Percentiles rank a stretch among this genome's conserved stretches.
phyloP scores from a whole-genome alignment of 2,329 filamentous ascomycete species.

The Pyricularia pennisetigena region DNA sequence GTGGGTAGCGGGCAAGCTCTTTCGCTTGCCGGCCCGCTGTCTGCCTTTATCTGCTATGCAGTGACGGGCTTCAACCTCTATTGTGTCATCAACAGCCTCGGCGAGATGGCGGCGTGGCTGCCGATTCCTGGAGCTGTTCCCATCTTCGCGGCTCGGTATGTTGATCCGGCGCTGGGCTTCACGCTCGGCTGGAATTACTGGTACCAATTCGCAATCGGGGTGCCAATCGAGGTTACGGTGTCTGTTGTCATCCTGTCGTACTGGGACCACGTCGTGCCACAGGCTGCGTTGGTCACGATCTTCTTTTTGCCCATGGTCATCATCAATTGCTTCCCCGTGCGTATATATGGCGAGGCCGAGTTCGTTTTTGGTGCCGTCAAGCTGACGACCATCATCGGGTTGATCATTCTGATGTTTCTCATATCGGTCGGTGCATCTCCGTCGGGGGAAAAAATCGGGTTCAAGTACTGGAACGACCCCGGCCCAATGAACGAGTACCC shows the following conservation, averaged over 20 bases:
- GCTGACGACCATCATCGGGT: constrained; percentile 35
- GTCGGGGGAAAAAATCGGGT: constrained; percentile 30
- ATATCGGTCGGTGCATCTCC: constrained; percentile 36
- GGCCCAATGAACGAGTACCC: constrained; percentile 30
- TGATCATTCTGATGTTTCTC: constrained; percentile 39
- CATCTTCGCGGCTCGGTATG: constrained; percentile 36
- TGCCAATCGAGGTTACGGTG: constrained; percentile 38
- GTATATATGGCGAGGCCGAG: constrained; percentile 11
- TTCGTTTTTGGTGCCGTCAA: constrained; percentile 23
- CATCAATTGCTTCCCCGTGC: constrained; percentile 7
- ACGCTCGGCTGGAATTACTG: constrained; percentile 42
- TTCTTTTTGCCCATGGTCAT: constrained; percentile 5
- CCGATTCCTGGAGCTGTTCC: constrained; percentile 45
- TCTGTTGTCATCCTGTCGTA: constrained; percentile 50
- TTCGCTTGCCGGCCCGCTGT: constrained; percentile 30
- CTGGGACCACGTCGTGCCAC: constrained; percentile 54
- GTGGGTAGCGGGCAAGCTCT: constrained; percentile 35
- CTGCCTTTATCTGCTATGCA: constrained; percentile 28
- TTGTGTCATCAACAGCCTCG: constrained; percentile 30
- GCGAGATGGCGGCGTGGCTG: constrained; percentile 52
- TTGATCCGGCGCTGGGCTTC: constrained; percentile 36
- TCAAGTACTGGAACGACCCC: constrained; percentile 33
- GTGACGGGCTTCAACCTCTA: constrained; percentile 34
- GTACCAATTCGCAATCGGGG: constrained; percentile 41
- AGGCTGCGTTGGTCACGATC: constrained; percentile 2